Base-by-base conservation (phyloP, 306 rosid genomes). In the Medicago lupulina region DNA sequence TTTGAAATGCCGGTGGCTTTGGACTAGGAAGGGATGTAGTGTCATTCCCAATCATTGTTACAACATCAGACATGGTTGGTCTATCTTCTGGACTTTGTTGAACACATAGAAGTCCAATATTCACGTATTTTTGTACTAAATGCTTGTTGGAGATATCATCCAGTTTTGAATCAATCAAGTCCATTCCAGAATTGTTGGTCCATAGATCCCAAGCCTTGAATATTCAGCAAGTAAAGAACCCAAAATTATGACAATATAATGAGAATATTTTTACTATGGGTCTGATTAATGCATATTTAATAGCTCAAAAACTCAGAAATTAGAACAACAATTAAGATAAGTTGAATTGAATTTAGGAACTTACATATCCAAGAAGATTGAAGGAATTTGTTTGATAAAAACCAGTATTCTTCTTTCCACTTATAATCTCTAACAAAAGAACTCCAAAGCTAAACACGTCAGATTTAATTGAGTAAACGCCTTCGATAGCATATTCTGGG, bases 181-280 rank as follows among this genome's bases (percentile, higher is more conserved):
- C 65, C 59, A 11, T 7, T 61, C n/a, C 80, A 3, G 74, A 67
- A 14, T 68, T 59, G 14, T 49, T 74, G 0, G 74, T 74, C 86
- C 86, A 82, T 21, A 78, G 73, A 59, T 82, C 86, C 83, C 86
- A 82, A 3, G 83, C 83, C 83, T 73, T 74, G 60, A 74, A 73
- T 2, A 49, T 38, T 16, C 8, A 31, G 13, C 7, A 25, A 25
- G 28, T 25, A 66, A 8, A 4, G 6, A 67, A 31, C 6, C 6
- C 36, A 31, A 43, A 12, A 19, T 63, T 43, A 46, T 8, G 28
- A 25, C 28, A 25, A 25, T 25, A 25, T 15, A 40, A 16, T 11
- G 1, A 12, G 11, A 46, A 46, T 44, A 46, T 46, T 46, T 46
- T 46, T 46, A 34, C 38, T 0, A 4, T 4, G 6, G 38, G 38